Conservation (phyloP, 2,329 filamentous ascomycete species). For the Chaetomium sp. region DNA sequence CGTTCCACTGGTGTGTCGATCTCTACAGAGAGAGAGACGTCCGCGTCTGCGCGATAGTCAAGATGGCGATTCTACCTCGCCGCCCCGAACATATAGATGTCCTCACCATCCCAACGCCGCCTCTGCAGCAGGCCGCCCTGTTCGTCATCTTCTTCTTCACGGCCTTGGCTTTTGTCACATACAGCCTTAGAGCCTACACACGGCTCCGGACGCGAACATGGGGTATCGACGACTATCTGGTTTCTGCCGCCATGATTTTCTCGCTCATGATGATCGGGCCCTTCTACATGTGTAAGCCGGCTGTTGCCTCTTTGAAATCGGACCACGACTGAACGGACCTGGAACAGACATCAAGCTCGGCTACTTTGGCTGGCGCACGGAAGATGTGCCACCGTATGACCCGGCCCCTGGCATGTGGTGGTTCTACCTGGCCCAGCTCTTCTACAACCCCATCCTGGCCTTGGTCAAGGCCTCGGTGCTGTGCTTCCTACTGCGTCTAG, state of each 20-base stretch:
- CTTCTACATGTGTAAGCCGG: conserved; percentile 29
- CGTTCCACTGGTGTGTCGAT: conserved; percentile 3
- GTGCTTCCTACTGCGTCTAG: conserved; percentile 39
- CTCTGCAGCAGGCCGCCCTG: conserved; percentile 26
- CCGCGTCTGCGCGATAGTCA: neutral
- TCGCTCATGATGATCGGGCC: conserved; percentile 31
- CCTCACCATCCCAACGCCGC: conserved; percentile 27
- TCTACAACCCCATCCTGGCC: conserved; percentile 42
- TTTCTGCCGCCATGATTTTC: conserved; percentile 34
- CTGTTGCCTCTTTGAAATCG: neutral
- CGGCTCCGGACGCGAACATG: conserved; percentile 32
- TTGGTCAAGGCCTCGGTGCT: conserved; percentile 41
- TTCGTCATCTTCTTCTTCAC: conserved; percentile 37
- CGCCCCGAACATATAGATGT: conserved; percentile 21
- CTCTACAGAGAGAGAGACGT: neutral
- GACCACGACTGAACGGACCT: neutral
- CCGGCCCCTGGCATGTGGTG: conserved; percentile 33
- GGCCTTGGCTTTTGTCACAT: conserved; percentile 32
- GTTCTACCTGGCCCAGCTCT: conserved; percentile 39
- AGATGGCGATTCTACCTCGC: conserved; percentile 22
- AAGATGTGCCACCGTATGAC: conserved; percentile 31
- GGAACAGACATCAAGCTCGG: conserved; percentile 33
- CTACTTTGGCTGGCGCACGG: conserved; percentile 33
- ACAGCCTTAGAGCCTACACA: conserved; percentile 28
- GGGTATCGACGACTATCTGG: conserved; percentile 36